Evolutionary conservation across 163 green algal genomes (phyloP).

Genomic region (Scenedesmus sp.): DNA sequence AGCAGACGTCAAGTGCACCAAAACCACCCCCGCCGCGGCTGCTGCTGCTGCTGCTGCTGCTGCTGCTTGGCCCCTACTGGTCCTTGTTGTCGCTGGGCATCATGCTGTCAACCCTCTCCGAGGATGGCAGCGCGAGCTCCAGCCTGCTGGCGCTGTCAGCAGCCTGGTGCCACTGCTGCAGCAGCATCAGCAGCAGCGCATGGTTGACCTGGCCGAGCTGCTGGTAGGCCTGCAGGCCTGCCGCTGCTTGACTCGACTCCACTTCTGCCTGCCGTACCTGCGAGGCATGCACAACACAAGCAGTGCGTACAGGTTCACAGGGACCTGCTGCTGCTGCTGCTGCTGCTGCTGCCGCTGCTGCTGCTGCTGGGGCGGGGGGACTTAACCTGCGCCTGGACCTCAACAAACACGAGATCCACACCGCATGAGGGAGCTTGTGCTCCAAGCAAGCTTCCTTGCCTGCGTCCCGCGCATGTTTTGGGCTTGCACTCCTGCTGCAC

Average conservation of each 20-base stretch:
- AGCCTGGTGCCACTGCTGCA: conserved; percentile 34
- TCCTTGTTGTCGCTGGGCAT: background rate
- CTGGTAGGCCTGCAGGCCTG: background rate
- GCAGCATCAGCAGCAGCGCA: conserved; percentile 23
- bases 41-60: conserved; percentile 27
- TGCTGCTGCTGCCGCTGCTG: too few relatives aligned
- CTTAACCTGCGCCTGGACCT: too few relatives aligned
- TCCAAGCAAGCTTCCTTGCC: too few relatives aligned
- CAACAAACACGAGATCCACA: too few relatives aligned
- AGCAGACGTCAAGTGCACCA: too few relatives aligned
- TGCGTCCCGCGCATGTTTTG: too few relatives aligned
- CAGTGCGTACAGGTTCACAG: too few relatives aligned
- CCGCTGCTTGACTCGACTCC: background rate
- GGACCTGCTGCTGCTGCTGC: background rate
- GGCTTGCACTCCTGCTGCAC: too few relatives aligned
- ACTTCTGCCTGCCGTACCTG: conserved; percentile 8
- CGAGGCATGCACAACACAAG: background rate
- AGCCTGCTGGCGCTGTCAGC: background rate
- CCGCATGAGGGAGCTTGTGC: too few relatives aligned
- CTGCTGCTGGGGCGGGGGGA: too few relatives aligned
- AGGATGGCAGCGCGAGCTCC: background rate
- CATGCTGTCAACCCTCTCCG: background rate
- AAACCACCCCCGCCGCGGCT: too few relatives aligned
- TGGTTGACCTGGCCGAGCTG: conserved; percentile 32
- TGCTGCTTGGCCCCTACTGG: too few relatives aligned